phyloP scores from a whole-genome alignment of 2,329 filamentous ascomycete genomes.

The Paecilomyces fulvus region DNA sequence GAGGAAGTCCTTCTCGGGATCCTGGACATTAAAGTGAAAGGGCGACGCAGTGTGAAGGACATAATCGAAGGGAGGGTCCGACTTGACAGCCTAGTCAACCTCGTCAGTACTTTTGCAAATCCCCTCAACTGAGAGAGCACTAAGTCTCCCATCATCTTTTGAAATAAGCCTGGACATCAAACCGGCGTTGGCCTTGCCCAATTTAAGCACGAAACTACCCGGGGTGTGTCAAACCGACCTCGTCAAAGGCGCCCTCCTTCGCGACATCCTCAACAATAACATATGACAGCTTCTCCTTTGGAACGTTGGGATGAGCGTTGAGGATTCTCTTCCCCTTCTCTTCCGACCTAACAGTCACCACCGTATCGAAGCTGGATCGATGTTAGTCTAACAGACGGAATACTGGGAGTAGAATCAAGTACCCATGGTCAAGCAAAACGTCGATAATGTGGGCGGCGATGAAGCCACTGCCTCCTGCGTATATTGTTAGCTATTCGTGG shows the following conservation, averaged over 20 bases:
- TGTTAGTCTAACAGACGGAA: neutral
- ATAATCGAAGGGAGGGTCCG: slow-evolving; percentile 58
- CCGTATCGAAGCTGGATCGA: slow-evolving; percentile 47
- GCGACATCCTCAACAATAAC: slow-evolving; percentile 66
- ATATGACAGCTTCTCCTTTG: slow-evolving; percentile 53
- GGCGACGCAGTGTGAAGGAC: slow-evolving; percentile 69
- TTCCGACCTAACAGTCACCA: slow-evolving; percentile 54
- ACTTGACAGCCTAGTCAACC: slow-evolving; percentile 42
- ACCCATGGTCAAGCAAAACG: slow-evolving; percentile 46
- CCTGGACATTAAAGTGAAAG: slow-evolving; percentile 63
- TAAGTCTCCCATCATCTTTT: no score
- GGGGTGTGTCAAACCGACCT: slow-evolving; percentile 24
- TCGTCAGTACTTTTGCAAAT: neutral
- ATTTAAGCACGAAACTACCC: slow-evolving; percentile 2
- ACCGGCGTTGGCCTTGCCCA: neutral
- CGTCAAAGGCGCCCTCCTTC: slow-evolving; percentile 59
- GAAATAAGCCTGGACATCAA: no score
- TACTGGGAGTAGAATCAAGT: slow-evolving; percentile 5
- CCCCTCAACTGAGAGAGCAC: no score
- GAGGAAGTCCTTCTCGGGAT: slow-evolving; percentile 56
- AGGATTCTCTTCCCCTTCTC: slow-evolving; percentile 55
- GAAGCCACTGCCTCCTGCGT: slow-evolving; percentile 53
- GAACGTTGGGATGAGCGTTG: slow-evolving; percentile 41
- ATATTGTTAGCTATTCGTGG: neutral
- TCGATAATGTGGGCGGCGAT: slow-evolving; percentile 59